Conservation (phyloP, 2,329 filamentous ascomycete genomes). For the Pyrenophora seminiperda region DNA sequence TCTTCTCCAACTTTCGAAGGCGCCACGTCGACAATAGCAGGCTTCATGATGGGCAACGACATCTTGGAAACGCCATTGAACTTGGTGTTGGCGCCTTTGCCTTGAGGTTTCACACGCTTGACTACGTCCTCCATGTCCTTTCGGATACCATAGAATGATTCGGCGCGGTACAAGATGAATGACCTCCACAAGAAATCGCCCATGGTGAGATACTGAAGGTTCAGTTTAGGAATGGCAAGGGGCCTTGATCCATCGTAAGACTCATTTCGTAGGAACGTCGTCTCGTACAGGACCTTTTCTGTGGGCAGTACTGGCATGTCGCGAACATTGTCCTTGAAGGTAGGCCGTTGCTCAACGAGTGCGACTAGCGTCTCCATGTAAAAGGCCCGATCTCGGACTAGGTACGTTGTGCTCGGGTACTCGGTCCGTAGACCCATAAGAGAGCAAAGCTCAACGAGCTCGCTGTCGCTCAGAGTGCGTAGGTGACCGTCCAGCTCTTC, state of each 20-base stretch:
- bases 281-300: constrained; percentile 79
- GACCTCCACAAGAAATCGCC: constrained; percentile 98
- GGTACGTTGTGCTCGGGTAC: constrained; percentile 74
- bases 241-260: constrained; percentile 85
- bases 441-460: constrained; percentile 71
- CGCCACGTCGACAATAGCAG: constrained; percentile 83
- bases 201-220: constrained; percentile 91
- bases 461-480: constrained; percentile 71
- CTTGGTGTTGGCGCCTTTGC: constrained; percentile 66
- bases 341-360: constrained; percentile 75
- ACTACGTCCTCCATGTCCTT: constrained; percentile 86
- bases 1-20: constrained; percentile 82
- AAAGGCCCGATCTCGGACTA: constrained; percentile 68
- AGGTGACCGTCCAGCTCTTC: constrained; percentile 79
- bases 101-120: constrained; percentile 75
- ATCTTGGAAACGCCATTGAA: constrained; percentile 90
- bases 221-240: constrained; percentile 89
- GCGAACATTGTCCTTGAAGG: constrained; percentile 79
- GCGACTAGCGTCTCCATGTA: constrained; percentile 74
- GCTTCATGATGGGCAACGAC: constrained; percentile 84
- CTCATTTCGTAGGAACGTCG: constrained; percentile 78
- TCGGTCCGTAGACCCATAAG: constrained; percentile 76
- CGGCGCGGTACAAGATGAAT: constrained; percentile 83
- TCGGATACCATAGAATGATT: constrained; percentile 91
- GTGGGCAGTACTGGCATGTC: constrained; percentile 81